Percentiles rank a stretch among this genome's conserved stretches.
phyloP scores from a whole-genome alignment of 306 rosid genomes.

The Betula pendula region DNA sequence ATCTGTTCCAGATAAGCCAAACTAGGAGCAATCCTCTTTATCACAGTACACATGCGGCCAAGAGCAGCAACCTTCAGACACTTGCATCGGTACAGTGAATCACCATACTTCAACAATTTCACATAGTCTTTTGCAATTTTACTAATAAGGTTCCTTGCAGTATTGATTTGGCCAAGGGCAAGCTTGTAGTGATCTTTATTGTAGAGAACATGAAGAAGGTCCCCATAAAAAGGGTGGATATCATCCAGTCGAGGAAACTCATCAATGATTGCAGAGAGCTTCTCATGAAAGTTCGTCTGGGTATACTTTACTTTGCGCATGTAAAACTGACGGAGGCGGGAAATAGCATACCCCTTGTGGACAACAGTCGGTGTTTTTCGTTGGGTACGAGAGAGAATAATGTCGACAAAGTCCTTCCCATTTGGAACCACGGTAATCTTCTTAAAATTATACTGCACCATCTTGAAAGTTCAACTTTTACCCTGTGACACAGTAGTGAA shows the following conservation, averaged over 20 bases:
- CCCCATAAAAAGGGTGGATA: constrained; percentile 83
- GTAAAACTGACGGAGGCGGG: constrained; percentile 76
- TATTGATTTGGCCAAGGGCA: constrained; percentile 86
- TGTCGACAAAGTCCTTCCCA: constrained; percentile 80
- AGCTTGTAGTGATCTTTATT: constrained; percentile 95
- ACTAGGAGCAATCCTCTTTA: constrained; percentile 82
- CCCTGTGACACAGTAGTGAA: background rate
- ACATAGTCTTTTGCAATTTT: constrained; percentile 83
- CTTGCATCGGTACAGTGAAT: constrained; percentile 76
- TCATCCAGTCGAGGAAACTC: constrained; percentile 82
- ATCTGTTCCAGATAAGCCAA: constrained; percentile 89
- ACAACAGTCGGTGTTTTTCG: constrained; percentile 89
- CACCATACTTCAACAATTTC: constrained; percentile 80
- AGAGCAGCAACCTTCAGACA: constrained; percentile 86
- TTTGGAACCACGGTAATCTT: constrained; percentile 87
- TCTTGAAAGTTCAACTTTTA: constrained; percentile 9
- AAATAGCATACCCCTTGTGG: constrained; percentile 81
- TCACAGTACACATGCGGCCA: constrained; percentile 92
- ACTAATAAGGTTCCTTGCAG: constrained; percentile 78
- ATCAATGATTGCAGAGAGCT: constrained; percentile 72
- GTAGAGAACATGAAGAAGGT: constrained; percentile 83
- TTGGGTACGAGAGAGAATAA: constrained; percentile 83
- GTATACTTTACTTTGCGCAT: constrained; percentile 93
- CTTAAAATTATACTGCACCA: constrained; percentile 91
- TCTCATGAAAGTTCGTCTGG: constrained; percentile 66